Percentiles rank a stretch among this genome's conserved stretches.
These are phyloP conservation scores for Harrya chromipes DNA, from an alignment of 768 basidiomycete genomes.

Conservation along the genomic window DNA sequence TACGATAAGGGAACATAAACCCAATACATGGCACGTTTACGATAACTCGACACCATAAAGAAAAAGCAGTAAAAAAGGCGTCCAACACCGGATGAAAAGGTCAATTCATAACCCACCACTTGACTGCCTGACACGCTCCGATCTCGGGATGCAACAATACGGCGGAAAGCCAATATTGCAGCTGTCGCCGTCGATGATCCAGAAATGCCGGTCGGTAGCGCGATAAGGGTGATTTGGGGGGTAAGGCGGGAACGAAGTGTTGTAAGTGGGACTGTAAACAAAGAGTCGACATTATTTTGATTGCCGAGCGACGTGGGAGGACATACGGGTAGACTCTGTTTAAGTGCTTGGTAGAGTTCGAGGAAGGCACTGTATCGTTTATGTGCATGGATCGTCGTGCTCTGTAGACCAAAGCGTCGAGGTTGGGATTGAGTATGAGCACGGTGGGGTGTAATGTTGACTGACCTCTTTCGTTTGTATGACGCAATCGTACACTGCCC, in stretches of 20 bases:
- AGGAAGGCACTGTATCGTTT: conserved; percentile 69
- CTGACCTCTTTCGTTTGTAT: conserved; percentile 61
- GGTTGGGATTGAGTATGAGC: not conserved
- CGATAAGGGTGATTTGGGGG: conserved; percentile 66
- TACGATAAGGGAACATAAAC: not conserved
- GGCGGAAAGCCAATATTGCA: conserved; percentile 65
- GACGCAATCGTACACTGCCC: conserved; percentile 63
- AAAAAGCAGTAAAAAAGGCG: conserved; percentile 5
- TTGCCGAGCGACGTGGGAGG: not conserved
- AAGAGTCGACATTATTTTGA: not conserved
- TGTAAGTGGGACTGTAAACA: conserved; percentile 40
- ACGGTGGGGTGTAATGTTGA: not conserved
- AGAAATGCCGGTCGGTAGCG: conserved; percentile 68
- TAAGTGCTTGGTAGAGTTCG: conserved; percentile 46
- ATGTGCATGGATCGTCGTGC: conserved; percentile 60
- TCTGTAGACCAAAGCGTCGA: conserved; percentile 29
- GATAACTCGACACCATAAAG: conserved; percentile 7
- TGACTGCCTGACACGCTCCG: conserved; percentile 57
- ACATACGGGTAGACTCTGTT: conserved; percentile 52
- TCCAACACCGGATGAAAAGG: not conserved
- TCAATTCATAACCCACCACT: conserved; percentile 57
- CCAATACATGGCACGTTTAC: no score
- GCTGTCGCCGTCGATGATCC: conserved; percentile 53
- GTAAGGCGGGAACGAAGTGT: conserved; percentile 53
- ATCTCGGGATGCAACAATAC: conserved; percentile 70